Evolutionary conservation across 2,329 filamentous ascomycete species (phyloP).

Genomic region (Colletotrichum sidae): DNA sequence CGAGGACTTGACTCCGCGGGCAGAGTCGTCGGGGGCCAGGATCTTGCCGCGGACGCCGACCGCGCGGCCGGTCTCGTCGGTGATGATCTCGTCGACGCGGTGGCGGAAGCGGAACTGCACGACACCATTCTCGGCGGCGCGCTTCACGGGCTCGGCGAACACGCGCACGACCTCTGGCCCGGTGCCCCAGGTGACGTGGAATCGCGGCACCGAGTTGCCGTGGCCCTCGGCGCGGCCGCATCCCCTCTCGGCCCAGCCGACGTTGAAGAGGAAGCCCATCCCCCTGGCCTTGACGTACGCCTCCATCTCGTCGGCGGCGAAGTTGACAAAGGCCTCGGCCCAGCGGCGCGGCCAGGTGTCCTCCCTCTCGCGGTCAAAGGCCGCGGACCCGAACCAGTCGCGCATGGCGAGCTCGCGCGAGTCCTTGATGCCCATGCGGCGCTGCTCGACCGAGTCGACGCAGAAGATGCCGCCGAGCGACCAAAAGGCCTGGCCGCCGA

Average conservation of each 20-base stretch:
- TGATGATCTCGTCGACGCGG: constrained; percentile 65
- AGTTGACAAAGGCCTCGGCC: constrained; percentile 74
- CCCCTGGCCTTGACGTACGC: constrained; percentile 65
- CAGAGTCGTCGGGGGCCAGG: constrained; percentile 61
- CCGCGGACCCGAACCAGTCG: constrained; percentile 69
- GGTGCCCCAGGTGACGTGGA: constrained; percentile 72
- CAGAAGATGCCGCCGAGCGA: constrained; percentile 72
- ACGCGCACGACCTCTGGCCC: constrained; percentile 70
- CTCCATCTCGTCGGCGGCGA: constrained; percentile 70
- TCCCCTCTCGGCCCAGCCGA: constrained; percentile 72
- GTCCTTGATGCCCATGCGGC: constrained; percentile 69
- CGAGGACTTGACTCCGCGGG: constrained; percentile 64
- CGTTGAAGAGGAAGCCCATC: constrained; percentile 63
- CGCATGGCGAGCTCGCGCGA: constrained; percentile 66
- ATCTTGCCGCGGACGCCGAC: constrained; percentile 65
- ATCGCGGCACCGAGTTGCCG: constrained; percentile 72
- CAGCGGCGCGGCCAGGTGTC: constrained; percentile 70
- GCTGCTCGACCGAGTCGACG: constrained; percentile 68
- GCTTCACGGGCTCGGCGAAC: constrained; percentile 66
- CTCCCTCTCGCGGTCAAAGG: constrained; percentile 67
- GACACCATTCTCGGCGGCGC: constrained; percentile 63
- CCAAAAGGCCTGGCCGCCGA: constrained; percentile 74
- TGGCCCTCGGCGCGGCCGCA: constrained; percentile 66
- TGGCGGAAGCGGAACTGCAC: constrained; percentile 68
- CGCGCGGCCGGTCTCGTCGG: constrained; percentile 64